phyloP scores from a whole-genome alignment of 164 flowering plant genomes.

The Protea cynaroides region DNA sequence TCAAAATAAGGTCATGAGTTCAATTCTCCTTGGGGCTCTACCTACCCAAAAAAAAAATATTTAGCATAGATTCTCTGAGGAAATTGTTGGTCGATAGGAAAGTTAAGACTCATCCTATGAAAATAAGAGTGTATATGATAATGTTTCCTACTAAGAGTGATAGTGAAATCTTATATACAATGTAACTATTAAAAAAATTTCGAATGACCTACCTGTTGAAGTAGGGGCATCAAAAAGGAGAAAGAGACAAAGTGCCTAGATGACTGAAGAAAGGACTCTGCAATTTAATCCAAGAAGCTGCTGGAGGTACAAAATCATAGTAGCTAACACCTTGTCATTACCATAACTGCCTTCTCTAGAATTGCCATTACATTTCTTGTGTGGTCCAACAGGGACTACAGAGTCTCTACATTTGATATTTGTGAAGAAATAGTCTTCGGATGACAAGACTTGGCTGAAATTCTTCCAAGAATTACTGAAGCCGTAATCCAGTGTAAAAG shows the following conservation, averaged over 20 bases:
- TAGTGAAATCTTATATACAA: no score
- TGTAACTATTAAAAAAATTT: conserved; percentile 1
- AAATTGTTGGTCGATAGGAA: no score
- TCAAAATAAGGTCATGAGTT: no score
- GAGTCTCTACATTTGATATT: conserved; percentile 15
- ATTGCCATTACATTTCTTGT: conserved; percentile 11
- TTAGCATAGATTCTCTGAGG: no score
- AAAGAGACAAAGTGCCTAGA: conserved; percentile 61
- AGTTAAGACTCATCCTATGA: no score
- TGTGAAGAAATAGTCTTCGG: conserved; percentile 6
- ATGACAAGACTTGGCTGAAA: conserved; percentile 21
- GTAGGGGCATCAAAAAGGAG: conserved; percentile 25
- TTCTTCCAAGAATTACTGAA: conserved; percentile 51
- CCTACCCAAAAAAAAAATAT: no score
- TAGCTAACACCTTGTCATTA: conserved; percentile 38
- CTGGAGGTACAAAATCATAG: conserved; percentile 51
- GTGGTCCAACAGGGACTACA: conserved; percentile 38
- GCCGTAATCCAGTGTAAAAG: conserved; percentile 83
- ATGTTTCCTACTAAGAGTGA: no score
- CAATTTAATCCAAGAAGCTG: conserved; percentile 44
- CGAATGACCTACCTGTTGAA: conserved; percentile 16
- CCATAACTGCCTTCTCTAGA: conserved; percentile 7
- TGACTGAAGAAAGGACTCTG: conserved; percentile 50
- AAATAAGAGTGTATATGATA: no score
- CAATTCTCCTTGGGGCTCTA: no score